Base-by-base conservation (phyloP, 1,139 yeast species). In the Yamadazyma sp. region DNA sequence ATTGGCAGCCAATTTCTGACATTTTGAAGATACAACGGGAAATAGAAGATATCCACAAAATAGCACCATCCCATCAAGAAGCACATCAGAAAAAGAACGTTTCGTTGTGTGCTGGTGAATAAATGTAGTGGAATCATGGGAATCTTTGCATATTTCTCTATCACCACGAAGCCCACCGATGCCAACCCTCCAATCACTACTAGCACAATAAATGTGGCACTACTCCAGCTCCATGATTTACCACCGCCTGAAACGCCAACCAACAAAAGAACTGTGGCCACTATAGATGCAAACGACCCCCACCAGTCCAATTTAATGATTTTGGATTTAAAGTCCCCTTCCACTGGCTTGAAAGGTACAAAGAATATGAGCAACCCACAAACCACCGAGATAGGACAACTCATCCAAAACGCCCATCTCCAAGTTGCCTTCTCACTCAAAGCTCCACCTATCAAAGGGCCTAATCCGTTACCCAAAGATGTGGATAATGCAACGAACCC, bases 211-310 rank as follows among this genome's bases (percentile, higher is more conserved):
- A 74, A 72, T 14, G 67, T 46, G 0, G 77, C 47, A 34, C 78
- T 69, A 43, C 67, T 52, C 83, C 83, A 78, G 0, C 60, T 48
- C 54, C 64, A 78, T 2, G 73, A 62, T 7, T 71, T 61, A 1
- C 82, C 81, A 35, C 82, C 82, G 4, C 81, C 80, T 48, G 75
- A 67, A 29, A 76, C 50, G 2, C 80, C 77, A 26, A 78, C 63
- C 38, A 76, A 58, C 15, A 76, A 42, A 17, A 76, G 54, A 0
- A 73, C 63, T 20, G 75, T 58, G 0, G 73, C 70, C 1, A 70
- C 62, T 2, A 75, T 57, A 29, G 78, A 62, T 25, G 70, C 55
- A 17, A 71, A 33, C 30, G 74, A 64, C 0, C 83, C 84, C 9
- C 56, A 40, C 48, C 67, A 75, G 51, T 78, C 84, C 22, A 78